Conservation (phyloP, 306 rosid genomes). For the Crotalaria pallida region DNA sequence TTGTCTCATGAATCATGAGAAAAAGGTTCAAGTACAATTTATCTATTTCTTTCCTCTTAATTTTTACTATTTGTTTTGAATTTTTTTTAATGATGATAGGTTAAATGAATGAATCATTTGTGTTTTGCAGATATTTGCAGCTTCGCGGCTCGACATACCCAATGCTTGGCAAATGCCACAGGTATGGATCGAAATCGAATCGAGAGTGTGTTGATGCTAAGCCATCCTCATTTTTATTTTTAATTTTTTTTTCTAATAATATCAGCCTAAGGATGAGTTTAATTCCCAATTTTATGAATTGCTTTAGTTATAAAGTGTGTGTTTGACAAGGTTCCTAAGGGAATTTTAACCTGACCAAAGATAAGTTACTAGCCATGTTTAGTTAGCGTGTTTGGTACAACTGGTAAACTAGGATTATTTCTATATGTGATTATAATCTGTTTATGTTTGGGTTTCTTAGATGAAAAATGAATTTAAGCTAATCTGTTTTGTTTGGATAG, state of each 20-base stretch:
- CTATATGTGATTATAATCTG: too few relatives aligned
- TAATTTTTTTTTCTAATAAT: not conserved
- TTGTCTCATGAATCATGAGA: constrained; percentile 62
- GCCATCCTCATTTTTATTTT: not conserved
- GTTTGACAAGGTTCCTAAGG: too few relatives aligned
- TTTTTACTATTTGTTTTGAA: not conserved
- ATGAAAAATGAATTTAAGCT: too few relatives aligned
- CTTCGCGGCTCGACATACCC: constrained; percentile 76
- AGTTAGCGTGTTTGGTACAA: too few relatives aligned
- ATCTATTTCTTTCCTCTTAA: not conserved
- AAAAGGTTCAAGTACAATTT: constrained; percentile 34
- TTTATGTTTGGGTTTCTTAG: too few relatives aligned
- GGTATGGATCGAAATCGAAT: constrained; percentile 9
- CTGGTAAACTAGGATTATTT: too few relatives aligned
- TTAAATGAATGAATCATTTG: not conserved
- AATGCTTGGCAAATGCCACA: constrained; percentile 95
- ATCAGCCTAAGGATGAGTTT: not conserved
- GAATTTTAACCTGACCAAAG: too few relatives aligned
- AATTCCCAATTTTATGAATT: too few relatives aligned
- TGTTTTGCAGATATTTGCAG: constrained; percentile 43
- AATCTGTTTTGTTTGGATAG: too few relatives aligned
- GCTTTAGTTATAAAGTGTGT: too few relatives aligned
- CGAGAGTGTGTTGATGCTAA: not conserved
- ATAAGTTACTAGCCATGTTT: too few relatives aligned
- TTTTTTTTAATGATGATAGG: not conserved